Conservation (phyloP, 2,329 filamentous ascomycete genomes). For the Cyanodermella asteris region DNA sequence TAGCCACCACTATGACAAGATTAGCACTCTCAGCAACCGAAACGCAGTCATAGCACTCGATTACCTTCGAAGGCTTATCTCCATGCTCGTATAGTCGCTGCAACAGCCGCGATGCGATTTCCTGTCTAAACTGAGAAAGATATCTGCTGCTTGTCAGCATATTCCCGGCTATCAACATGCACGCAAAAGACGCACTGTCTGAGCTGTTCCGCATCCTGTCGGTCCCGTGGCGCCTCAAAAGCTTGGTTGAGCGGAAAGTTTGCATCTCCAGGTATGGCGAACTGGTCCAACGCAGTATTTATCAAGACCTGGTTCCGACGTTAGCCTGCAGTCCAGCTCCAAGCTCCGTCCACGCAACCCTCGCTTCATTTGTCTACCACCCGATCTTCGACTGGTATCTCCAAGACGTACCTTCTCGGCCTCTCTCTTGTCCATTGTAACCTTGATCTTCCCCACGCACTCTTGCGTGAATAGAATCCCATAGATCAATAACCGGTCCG, state of each 20-base stretch:
- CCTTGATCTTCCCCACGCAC: slow-evolving; percentile 70
- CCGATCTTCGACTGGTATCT: slow-evolving; percentile 8
- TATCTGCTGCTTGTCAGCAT: slow-evolving; percentile 14
- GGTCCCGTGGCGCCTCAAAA: slow-evolving; percentile 69
- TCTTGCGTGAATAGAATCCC: slow-evolving; percentile 90
- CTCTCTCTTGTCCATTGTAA: slow-evolving; percentile 41
- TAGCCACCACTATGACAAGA: slow-evolving; percentile 67
- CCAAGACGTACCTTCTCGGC: slow-evolving; percentile 37
- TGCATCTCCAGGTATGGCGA: slow-evolving; percentile 83
- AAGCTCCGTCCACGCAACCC: slow-evolving; percentile 3
- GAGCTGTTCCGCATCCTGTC: slow-evolving; percentile 74
- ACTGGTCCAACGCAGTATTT: slow-evolving; percentile 85
- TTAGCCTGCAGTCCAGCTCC: slow-evolving; percentile 3
- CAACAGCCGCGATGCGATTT: slow-evolving; percentile 63
- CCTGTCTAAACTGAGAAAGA: slow-evolving; percentile 78
- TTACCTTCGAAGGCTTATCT: slow-evolving; percentile 41
- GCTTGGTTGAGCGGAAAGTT: slow-evolving; percentile 90
- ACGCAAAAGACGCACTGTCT: slow-evolving; percentile 43
- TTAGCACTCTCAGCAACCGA: background rate
- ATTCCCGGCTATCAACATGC: background rate
- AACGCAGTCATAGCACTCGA: slow-evolving; percentile 5
- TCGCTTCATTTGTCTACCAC: background rate
- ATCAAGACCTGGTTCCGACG: slow-evolving; percentile 50
- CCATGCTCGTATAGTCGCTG: slow-evolving; percentile 68
- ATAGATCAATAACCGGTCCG: slow-evolving; percentile 86